Base-by-base conservation (phyloP, 2,329 filamentous ascomycete species). In the Myriosclerotinia scirpicola region DNA sequence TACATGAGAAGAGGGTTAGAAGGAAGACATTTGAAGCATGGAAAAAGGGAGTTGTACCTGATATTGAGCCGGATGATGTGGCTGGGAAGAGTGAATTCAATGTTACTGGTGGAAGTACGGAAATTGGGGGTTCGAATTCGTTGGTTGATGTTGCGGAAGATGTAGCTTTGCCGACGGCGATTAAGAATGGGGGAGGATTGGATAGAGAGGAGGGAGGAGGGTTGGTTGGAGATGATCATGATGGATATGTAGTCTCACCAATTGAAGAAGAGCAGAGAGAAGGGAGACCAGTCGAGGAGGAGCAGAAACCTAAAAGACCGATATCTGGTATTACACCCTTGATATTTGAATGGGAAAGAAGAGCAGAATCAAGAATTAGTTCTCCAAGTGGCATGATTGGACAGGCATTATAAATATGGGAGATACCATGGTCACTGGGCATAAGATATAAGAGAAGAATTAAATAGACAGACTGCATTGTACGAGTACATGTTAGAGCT, bases 21-120 rank as follows among this genome's bases (percentile, higher is more conserved):
- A 42, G 61, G 17, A 6, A 36, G 20, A 64, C 50, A 22, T 55
- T 64, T 12, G 61, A 64, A 36, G 61, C 61, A 3, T 64, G 61
- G 61, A 64, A 64, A n/a, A 64, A 4, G 7, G 61, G 61, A 8
- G 22, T 54, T n/a, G 61, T 64, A 6, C 48, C 61, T 17, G 38
- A 34, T 22, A 15, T 50, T 2, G 44, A 60, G 9, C 8, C 44
- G 15, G 14, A 38, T 40, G n/a, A 50, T 40, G 15, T 40, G 2
- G n/a, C 44, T 4, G 44, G n/a, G 14, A 38, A 61, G 15, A 26
- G 58, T 5, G 44, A 38, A 26, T 38, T 61, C 3, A 38, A 48
- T 26, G 1, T 38, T 14, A 7, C 12, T 12, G 5, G 8, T 17
- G 58, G 3, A 40, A 61, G 44, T 14, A 12, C 30, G 3, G 6